Base-by-base conservation (phyloP, 2,329 filamentous ascomycete genomes). In the Penicillium sp. region DNA sequence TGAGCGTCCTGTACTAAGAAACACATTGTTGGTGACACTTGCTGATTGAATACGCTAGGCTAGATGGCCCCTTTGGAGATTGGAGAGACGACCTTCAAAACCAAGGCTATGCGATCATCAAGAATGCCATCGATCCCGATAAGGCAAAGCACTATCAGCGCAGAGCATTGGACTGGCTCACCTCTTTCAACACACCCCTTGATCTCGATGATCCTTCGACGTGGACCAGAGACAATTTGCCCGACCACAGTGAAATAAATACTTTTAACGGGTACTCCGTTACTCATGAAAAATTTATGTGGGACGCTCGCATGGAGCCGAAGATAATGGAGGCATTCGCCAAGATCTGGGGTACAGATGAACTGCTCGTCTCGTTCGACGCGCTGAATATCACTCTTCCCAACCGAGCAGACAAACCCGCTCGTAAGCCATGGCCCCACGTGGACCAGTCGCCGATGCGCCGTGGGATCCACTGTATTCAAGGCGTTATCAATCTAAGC, bases 361-460 rank as follows among this genome's bases (percentile, higher is more conserved):
- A 63, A 18, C 50, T 62, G 16, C 46, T 63, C 1, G 61, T 62
- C 16, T 61, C 58, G 2, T 63, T 63, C 38, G 61, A 63, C 45
- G 56, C 54, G 3, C 26, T 63, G n/a, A 63, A 63, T 9, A 29
- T 63, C 14, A 62, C 58, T 30, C 29, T 63, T 1, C 61, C 61
- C 3, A 62, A 63, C 23, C 47, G 40, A 36, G 7, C 34, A 34
- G 35, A 55, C 14, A 39, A 38, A 7, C 52, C 52, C 8, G 30
- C 48, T 3, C 47, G 23, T 7, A 53, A 51, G 26, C 59, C 60
- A 1, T 70, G 69, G 69, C 63, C 63, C 1, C 68, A 70, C 52
- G 62, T 68, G 14, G 68, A 71, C 40, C 68, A 71, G 44, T 64
- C 59, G 1, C 68, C 70, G 2, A 47, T 61, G 19, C 56, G 62